Conservation (phyloP, 2,329 filamentous ascomycete species). For the Sporothrix phasma region DNA sequence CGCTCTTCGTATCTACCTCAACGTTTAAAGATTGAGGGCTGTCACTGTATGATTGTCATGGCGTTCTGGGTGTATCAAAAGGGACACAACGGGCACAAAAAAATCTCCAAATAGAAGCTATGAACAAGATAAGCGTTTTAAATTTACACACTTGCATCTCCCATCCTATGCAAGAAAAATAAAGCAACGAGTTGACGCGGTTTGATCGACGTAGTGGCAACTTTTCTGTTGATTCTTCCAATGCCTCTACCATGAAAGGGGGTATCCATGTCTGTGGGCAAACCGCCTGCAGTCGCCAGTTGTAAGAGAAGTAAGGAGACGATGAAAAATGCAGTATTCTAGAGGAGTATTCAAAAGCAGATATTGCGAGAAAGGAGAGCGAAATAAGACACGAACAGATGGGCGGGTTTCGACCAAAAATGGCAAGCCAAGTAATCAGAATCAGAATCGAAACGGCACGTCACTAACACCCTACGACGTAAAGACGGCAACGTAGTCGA, state of each 20-base stretch:
- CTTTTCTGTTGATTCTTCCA: neutral
- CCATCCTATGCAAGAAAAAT: neutral
- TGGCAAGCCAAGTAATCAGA: neutral
- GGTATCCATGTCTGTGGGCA: neutral
- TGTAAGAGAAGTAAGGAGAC: neutral
- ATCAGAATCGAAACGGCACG: neutral
- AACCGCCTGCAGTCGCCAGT: neutral
- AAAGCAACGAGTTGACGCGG: neutral
- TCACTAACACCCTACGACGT: constrained; percentile 1
- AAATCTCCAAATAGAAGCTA: neutral
- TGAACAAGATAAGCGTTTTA: neutral
- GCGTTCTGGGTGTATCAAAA: neutral
- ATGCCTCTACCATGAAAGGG: neutral
- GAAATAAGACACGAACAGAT: no score
- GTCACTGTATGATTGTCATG: neutral
- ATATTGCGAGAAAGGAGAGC: neutral
- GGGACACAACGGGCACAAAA: neutral
- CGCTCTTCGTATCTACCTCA: no score
- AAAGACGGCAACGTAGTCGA: constrained; percentile 40
- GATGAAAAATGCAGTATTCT: neutral
- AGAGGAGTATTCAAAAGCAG: neutral
- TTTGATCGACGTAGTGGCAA: neutral
- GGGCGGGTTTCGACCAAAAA: no score
- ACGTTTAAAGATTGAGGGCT: neutral
- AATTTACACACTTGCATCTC: neutral